These are phyloP conservation scores for Amniculicola lignicola DNA, from an alignment of 495 filamentous ascomycete genomes.

Conservation along the genomic window DNA sequence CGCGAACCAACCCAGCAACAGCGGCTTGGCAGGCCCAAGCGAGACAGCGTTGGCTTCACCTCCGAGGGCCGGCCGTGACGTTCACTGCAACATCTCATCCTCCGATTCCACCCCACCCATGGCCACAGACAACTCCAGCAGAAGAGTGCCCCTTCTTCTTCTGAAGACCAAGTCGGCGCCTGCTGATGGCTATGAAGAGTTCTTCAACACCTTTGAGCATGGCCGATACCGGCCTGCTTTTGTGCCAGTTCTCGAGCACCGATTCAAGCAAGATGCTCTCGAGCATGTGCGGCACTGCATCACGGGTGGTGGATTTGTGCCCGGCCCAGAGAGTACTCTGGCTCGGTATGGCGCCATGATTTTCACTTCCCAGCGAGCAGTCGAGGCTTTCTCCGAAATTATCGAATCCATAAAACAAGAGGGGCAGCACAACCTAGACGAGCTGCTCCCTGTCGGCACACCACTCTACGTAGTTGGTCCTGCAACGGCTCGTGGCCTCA, in stretches of 20 bases:
- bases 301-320: slow-evolving; percentile 29
- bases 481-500: slow-evolving; percentile 73
- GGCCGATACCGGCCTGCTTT: slow-evolving; percentile 61
- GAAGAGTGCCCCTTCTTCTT: slow-evolving; percentile 63
- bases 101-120: slow-evolving; percentile 9
- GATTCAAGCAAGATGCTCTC: slow-evolving; percentile 51
- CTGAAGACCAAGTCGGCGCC: slow-evolving; percentile 84
- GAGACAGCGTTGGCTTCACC: too few relatives aligned
- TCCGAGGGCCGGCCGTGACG: too few relatives aligned
- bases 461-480: slow-evolving; percentile 89
- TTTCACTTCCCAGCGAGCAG: slow-evolving; percentile 91
- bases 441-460: slow-evolving; percentile 47
- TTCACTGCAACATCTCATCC: background rate
- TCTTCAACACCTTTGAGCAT: slow-evolving; percentile 54
- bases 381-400: slow-evolving; percentile 76
- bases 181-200: slow-evolving; percentile 73
- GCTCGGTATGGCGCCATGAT: slow-evolving; percentile 75
- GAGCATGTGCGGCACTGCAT: slow-evolving; percentile 46
- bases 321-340: background rate
- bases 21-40: background rate
- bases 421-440: slow-evolving; percentile 12
- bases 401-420: slow-evolving; percentile 45
- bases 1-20: background rate
- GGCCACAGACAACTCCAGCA: slow-evolving; percentile 1
- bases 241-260: slow-evolving; percentile 81